phyloP scores from a whole-genome alignment of 2,329 filamentous ascomycete genomes.

The Penicillium brevicompactum region DNA sequence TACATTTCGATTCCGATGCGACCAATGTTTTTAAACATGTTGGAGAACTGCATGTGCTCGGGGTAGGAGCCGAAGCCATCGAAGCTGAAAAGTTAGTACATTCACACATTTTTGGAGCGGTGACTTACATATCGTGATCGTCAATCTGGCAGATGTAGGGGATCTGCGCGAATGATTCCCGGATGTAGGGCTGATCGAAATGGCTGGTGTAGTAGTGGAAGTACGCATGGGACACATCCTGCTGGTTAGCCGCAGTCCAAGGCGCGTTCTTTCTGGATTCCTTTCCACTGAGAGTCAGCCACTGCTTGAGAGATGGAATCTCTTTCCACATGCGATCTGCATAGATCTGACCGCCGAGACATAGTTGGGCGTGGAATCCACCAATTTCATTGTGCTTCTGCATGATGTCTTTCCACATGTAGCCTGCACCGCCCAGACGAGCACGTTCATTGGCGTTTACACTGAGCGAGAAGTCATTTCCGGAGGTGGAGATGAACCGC shows the following conservation, averaged over 20 bases:
- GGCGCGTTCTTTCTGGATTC: conserved; percentile 86
- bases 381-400: conserved; percentile 97
- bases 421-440: conserved; percentile 82
- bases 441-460: conserved; percentile 84
- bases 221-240: conserved; percentile 93
- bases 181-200: conserved; percentile 92
- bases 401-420: conserved; percentile 99
- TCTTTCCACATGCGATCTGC: conserved; percentile 96
- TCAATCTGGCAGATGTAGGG: conserved; percentile 91
- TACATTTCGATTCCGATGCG: conserved; percentile 97
- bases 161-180: conserved; percentile 96
- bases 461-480: conserved; percentile 90
- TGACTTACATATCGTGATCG: conserved; percentile 93
- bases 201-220: conserved; percentile 99
- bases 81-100: conserved; percentile 61
- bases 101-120: background rate
- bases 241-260: conserved; percentile 93
- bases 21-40: conserved; percentile 98
- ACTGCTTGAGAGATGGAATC: conserved; percentile 88
- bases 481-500: conserved; percentile 94
- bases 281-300: conserved; percentile 89
- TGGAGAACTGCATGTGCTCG: conserved; percentile 96
- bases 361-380: conserved; percentile 92
- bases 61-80: conserved; percentile 97
- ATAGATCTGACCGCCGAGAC: conserved; percentile 91